These are phyloP conservation scores for Syzygium syzygioides DNA, from an alignment of 441 rosid genomes.

Conservation along the genomic window DNA sequence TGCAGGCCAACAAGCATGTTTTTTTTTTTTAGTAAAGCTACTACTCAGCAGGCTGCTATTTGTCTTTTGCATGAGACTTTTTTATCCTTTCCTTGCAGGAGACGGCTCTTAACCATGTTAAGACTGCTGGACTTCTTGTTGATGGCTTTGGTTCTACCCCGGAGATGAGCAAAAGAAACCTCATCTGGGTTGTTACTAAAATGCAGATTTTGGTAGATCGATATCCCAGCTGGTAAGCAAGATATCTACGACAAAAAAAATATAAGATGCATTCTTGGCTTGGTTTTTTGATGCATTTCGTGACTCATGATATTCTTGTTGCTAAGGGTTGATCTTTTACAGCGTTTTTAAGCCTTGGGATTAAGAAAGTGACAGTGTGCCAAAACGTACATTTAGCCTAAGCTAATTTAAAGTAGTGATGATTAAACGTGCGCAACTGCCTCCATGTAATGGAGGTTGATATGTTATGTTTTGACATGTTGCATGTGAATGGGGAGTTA, in stretches of 20 bases:
- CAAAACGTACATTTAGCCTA: background rate
- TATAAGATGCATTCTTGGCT: background rate
- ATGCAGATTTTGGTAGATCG: conserved; percentile 93
- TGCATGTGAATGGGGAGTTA: background rate
- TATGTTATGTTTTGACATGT: background rate
- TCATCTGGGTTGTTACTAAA: conserved; percentile 94
- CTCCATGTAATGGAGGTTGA: background rate
- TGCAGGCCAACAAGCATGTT: background rate
- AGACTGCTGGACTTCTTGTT: conserved; percentile 77
- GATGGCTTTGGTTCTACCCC: conserved; percentile 98
- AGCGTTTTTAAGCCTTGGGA: background rate
- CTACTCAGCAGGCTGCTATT: background rate
- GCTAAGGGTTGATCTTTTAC: background rate
- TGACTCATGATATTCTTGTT: background rate
- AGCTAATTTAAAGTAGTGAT: background rate
- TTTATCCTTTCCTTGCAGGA: conserved; percentile 41
- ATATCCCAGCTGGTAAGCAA: conserved; percentile 87
- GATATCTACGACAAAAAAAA: background rate
- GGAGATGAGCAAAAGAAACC: conserved; percentile 85
- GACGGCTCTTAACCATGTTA: conserved; percentile 92
- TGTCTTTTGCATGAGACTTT: background rate
- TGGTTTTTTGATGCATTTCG: background rate
- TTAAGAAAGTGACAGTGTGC: background rate
- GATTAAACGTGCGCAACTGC: background rate
- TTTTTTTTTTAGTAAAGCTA: background rate